Conservation (phyloP, 805 yeast species). For the Clavispora carvajalis region DNA sequence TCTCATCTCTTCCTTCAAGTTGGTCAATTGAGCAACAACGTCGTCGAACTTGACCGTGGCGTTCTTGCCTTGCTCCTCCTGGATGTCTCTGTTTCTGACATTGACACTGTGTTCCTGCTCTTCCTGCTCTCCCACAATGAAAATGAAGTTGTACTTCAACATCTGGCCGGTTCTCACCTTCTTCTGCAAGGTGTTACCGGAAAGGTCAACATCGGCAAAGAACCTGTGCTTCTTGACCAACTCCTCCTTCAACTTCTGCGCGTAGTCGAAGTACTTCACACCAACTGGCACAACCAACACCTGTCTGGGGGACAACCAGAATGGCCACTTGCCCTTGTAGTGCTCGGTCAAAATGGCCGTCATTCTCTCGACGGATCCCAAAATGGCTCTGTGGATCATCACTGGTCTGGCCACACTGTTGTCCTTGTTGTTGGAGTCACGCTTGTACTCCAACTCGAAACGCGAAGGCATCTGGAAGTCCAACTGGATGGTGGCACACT, state of each 20-base stretch:
- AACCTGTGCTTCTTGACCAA: slow-evolving; percentile 66
- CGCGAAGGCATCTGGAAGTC: slow-evolving; percentile 97
- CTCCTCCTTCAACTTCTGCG: slow-evolving; percentile 67
- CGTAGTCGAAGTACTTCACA: slow-evolving; percentile 86
- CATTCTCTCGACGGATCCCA: slow-evolving; percentile 99
- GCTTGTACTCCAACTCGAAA: slow-evolving; percentile 83
- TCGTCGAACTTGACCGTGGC: slow-evolving; percentile 70
- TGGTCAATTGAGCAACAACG: slow-evolving; percentile 64
- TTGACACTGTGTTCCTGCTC: slow-evolving; percentile 74
- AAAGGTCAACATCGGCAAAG: slow-evolving; percentile 87
- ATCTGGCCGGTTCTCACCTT: slow-evolving; percentile 96
- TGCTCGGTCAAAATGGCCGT: slow-evolving; percentile 97
- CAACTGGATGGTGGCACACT: slow-evolving; percentile 97
- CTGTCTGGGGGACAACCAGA: slow-evolving; percentile 99
- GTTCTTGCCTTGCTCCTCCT: slow-evolving; percentile 87
- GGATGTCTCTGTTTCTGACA: slow-evolving; percentile 93
- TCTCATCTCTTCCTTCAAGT: slow-evolving; percentile 71
- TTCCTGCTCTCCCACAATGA: slow-evolving; percentile 96
- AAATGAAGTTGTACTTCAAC: slow-evolving; percentile 90
- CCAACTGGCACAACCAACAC: slow-evolving; percentile 95
- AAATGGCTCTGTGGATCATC: slow-evolving; percentile 98
- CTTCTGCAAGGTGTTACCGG: slow-evolving; percentile 96
- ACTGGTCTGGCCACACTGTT: slow-evolving; percentile 80
- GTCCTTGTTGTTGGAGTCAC: slow-evolving; percentile 49
- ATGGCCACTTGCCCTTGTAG: slow-evolving; percentile 99